These are phyloP conservation scores for Kokia cookei DNA, from an alignment of 441 rosid genomes.

Conservation along the genomic window DNA sequence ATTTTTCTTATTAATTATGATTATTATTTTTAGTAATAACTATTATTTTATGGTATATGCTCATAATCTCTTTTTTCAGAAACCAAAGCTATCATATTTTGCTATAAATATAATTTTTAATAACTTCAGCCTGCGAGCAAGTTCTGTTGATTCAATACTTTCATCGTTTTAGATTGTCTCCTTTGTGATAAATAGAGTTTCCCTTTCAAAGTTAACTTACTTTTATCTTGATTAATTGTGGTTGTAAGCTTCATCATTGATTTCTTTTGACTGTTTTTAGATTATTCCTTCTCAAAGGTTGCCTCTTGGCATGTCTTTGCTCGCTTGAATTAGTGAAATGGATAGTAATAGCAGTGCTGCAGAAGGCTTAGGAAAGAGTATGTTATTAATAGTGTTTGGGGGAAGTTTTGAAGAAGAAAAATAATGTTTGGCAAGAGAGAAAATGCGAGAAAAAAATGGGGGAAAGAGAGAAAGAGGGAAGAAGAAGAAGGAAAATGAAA, in stretches of 20 bases:
- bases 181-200: not conserved
- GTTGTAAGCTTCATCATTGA: not conserved
- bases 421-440: too few relatives aligned
- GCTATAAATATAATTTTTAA: not conserved
- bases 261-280: slow-evolving; percentile 11
- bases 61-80: not conserved
- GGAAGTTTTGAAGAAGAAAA: too few relatives aligned
- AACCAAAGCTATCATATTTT: not conserved
- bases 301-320: slow-evolving; percentile 10
- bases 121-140: not conserved
- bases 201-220: not conserved
- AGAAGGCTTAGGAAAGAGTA: slow-evolving; percentile 46
- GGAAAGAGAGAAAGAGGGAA: too few relatives aligned
- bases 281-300: slow-evolving; percentile 22
- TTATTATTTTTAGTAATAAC: not conserved
- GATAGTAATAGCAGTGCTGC: slow-evolving; percentile 46
- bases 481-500: too few relatives aligned
- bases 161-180: not conserved
- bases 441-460: too few relatives aligned
- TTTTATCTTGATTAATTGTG: not conserved
- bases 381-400: slow-evolving; percentile 9
- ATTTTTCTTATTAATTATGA: not conserved
- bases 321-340: slow-evolving; percentile 44
- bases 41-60: not conserved
- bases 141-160: not conserved